A percentile compares a stretch with the other conserved stretches of the same genome.
Evolutionary conservation across 2,329 filamentous ascomycete species (phyloP).

Genomic region (Trichophyton rubrum): DNA sequence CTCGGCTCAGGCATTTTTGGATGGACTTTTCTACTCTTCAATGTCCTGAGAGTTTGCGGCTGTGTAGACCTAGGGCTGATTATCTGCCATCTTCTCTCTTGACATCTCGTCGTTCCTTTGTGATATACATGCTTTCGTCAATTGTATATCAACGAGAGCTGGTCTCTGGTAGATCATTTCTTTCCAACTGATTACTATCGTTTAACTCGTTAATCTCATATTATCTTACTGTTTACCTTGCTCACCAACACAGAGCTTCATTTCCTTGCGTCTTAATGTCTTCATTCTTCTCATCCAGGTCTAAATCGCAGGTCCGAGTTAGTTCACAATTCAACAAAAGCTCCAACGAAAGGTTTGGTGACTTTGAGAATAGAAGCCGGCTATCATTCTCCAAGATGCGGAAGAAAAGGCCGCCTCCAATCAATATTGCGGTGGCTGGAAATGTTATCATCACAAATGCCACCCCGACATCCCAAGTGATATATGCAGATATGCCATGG

Average conservation of each 20-base stretch:
- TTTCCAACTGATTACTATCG: background rate
- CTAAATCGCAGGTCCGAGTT: slow-evolving; percentile 7
- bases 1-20: background rate
- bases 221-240: background rate
- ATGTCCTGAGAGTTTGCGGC: background rate
- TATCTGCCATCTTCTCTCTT: background rate
- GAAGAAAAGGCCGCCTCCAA: slow-evolving; percentile 13
- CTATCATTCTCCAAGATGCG: slow-evolving; percentile 12
- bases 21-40: background rate
- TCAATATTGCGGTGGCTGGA: slow-evolving; percentile 13
- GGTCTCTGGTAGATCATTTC: background rate
- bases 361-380: slow-evolving; percentile 1
- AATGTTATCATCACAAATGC: slow-evolving; percentile 11
- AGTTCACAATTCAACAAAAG: slow-evolving; percentile 4
- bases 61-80: background rate
- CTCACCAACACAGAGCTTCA: background rate
- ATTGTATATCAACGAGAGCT: background rate
- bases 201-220: background rate
- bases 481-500: slow-evolving; percentile 10
- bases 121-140: background rate
- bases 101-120: background rate
- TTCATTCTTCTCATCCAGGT: slow-evolving; percentile 11
- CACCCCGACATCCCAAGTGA: slow-evolving; percentile 5
- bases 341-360: background rate
- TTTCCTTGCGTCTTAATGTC: slow-evolving; percentile 4